phyloP scores from a whole-genome alignment of 202 grass and related monocot genomes.

The Musa balbisiana region DNA sequence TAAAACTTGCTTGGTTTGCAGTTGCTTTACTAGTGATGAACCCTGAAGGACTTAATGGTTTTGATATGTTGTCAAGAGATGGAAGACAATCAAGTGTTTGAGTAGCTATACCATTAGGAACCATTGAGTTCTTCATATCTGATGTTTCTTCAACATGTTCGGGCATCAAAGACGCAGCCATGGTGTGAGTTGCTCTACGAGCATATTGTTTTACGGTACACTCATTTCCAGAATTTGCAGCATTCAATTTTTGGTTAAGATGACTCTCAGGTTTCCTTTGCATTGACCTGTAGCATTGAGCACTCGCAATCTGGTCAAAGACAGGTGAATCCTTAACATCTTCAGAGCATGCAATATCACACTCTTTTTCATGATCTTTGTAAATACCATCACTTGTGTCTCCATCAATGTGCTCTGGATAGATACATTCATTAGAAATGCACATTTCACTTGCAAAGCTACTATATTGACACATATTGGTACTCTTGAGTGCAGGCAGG shows the following conservation, averaged over 20 bases:
- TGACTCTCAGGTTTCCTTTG: not conserved
- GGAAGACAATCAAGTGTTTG: not conserved
- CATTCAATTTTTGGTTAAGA: not conserved
- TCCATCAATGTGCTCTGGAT: not conserved
- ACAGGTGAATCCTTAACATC: not conserved
- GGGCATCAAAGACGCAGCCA: no score
- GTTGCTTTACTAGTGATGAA: not conserved
- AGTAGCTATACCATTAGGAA: not conserved
- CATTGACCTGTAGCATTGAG: not conserved
- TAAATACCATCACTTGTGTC: no score
- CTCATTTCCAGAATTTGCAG: not conserved
- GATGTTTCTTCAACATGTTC: no score
- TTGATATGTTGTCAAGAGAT: not conserved
- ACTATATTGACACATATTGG: not conserved
- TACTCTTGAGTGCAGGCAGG: not conserved
- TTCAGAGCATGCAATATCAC: not conserved
- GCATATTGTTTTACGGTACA: not conserved
- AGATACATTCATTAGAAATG: conserved; percentile 5
- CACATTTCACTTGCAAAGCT: not conserved
- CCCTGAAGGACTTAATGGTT: conserved; percentile 1
- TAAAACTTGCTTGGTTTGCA: not conserved
- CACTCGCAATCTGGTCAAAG: not conserved
- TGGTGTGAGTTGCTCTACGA: no score
- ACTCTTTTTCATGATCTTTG: not conserved
- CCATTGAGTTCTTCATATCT: not conserved